Percentiles rank a stretch among this genome's conserved stretches.
These are phyloP conservation scores for Colletotrichum coccodes DNA, from an alignment of 2,329 filamentous ascomycete species.

Conservation along the genomic window DNA sequence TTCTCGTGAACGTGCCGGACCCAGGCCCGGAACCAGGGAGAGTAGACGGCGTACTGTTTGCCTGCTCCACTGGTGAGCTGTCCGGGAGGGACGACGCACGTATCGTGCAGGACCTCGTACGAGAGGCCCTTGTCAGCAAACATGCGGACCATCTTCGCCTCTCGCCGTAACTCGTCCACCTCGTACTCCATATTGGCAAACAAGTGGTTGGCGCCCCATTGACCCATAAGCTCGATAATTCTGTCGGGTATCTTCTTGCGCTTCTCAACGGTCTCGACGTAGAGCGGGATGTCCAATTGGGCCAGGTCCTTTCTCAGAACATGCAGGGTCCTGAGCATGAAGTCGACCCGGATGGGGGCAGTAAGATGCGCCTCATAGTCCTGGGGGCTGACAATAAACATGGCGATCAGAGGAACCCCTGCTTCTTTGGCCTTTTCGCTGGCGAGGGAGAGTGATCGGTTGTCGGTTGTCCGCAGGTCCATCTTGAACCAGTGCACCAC, in stretches of 20 bases:
- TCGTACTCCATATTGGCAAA: slow-evolving; percentile 92
- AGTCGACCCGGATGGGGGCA: slow-evolving; percentile 79
- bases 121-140: slow-evolving; percentile 72
- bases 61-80: slow-evolving; percentile 73
- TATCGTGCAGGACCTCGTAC: slow-evolving; percentile 81
- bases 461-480: slow-evolving; percentile 80
- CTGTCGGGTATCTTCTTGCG: slow-evolving; percentile 69
- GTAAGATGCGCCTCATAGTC: slow-evolving; percentile 86
- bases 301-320: slow-evolving; percentile 74
- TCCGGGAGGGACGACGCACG: slow-evolving; percentile 83
- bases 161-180: slow-evolving; percentile 86
- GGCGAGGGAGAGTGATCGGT: slow-evolving; percentile 75
- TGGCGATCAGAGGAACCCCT: slow-evolving; percentile 76
- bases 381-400: slow-evolving; percentile 85
- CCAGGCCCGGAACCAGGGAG: slow-evolving; percentile 85
- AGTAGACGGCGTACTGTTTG: slow-evolving; percentile 86
- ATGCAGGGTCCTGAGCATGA: slow-evolving; percentile 78
- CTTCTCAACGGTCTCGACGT: slow-evolving; percentile 76
- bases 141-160: slow-evolving; percentile 71
- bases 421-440: slow-evolving; percentile 71
- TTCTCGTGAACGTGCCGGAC: slow-evolving; percentile 77
- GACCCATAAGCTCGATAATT: slow-evolving; percentile 71
- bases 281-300: slow-evolving; percentile 79
- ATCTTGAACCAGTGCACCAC: slow-evolving; percentile 94
- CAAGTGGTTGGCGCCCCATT: slow-evolving; percentile 80